These are phyloP conservation scores for Gynandropsis gynandra DNA, from an alignment of 345 rosid species.

Conservation along the genomic window DNA sequence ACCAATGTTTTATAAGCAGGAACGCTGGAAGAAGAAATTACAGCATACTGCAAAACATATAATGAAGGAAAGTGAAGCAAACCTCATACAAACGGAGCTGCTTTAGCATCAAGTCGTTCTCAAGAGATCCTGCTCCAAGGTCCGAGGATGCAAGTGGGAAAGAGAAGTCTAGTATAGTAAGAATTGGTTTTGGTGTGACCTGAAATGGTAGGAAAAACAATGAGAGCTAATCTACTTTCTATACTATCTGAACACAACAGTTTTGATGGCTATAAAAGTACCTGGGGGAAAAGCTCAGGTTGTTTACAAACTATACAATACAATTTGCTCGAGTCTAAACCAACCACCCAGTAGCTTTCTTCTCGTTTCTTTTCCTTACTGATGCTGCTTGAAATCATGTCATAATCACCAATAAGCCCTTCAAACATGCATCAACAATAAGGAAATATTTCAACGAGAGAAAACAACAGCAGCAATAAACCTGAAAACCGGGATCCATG, in stretches of 20 bases:
- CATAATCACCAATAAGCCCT: not conserved
- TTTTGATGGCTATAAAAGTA: conserved; percentile 22
- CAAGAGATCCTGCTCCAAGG: conserved; percentile 83
- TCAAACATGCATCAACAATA: not conserved
- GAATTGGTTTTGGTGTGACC: conserved; percentile 90
- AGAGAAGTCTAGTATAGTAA: conserved; percentile 55
- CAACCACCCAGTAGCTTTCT: conserved; percentile 89
- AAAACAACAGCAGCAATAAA: conserved; percentile 26
- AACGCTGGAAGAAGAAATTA: not conserved
- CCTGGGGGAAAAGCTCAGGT: conserved; percentile 78
- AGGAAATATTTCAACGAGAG: conserved; percentile 5
- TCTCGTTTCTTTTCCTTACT: conserved; percentile 54
- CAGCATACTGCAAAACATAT: not conserved
- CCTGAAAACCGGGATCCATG: conserved; percentile 97
- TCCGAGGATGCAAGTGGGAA: conserved; percentile 89
- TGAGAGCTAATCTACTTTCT: conserved; percentile 6
- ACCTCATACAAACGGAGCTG: conserved; percentile 65
- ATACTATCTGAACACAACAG: not conserved
- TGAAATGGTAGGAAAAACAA: conserved; percentile 26
- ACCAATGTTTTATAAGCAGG: conserved; percentile 3
- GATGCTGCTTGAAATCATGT: conserved; percentile 39
- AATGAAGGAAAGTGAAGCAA: conserved; percentile 11
- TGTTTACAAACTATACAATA: conserved; percentile 65
- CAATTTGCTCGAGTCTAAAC: conserved; percentile 58
- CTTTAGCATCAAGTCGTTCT: conserved; percentile 79